A percentile compares a stretch with the other conserved stretches of the same genome.
Conservation (phyloP, 768 basidiomycete species). For the Termitomyces sp. region DNA sequence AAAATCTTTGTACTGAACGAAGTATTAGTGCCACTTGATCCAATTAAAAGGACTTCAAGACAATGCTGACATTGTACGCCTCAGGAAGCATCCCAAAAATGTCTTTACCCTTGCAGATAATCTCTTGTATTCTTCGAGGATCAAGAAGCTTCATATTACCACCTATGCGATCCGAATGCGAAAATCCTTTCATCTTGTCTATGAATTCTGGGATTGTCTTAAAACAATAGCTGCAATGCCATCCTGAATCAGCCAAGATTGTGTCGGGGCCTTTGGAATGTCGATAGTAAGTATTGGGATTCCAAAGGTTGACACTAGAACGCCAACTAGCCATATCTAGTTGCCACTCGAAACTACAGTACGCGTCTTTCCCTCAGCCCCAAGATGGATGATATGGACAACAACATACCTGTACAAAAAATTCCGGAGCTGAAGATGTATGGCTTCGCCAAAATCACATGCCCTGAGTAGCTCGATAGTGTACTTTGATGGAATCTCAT, state of each 20-base stretch:
- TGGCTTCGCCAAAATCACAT: constrained; percentile 46
- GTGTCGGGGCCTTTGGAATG: constrained; percentile 43
- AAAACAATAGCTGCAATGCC: constrained; percentile 71
- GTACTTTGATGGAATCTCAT: constrained; percentile 54
- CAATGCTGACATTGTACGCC: constrained; percentile 44
- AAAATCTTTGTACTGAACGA: constrained; percentile 45
- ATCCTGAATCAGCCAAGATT: constrained; percentile 57
- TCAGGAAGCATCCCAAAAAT: constrained; percentile 66
- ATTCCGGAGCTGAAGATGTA: constrained; percentile 59
- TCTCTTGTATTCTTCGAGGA: constrained; percentile 47
- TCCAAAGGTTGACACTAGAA: constrained; percentile 47
- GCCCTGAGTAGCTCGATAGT: constrained; percentile 45
- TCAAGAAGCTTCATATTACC: constrained; percentile 41
- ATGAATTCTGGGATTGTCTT: constrained; percentile 51
- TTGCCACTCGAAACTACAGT: constrained; percentile 50
- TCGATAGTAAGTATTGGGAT: constrained; percentile 35
- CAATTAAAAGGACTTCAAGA: not conserved
- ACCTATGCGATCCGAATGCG: constrained; percentile 57
- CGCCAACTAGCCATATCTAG: constrained; percentile 52
- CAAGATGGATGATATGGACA: not conserved
- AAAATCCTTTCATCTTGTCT: constrained; percentile 57
- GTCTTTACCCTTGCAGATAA: constrained; percentile 56
- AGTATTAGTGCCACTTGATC: not conserved
- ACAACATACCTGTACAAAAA: constrained; percentile 50
- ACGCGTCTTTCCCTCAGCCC: not conserved